phyloP scores from a whole-genome alignment of 106 monocot species.

The Dendrobium catenatum region DNA sequence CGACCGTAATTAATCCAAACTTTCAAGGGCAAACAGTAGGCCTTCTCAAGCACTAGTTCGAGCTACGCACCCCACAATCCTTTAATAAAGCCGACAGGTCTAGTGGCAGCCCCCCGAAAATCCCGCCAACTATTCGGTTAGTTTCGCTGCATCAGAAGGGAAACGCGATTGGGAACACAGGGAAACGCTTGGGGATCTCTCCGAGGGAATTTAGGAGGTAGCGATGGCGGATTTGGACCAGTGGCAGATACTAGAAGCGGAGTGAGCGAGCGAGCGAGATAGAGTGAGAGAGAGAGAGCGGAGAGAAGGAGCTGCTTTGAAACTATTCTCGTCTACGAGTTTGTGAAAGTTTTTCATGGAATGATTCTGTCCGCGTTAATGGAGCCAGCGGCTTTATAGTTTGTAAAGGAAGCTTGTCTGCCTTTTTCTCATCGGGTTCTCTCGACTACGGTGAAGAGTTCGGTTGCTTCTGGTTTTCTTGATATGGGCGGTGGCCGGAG shows the following conservation, averaged over 20 bases:
- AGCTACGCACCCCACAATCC: neutral
- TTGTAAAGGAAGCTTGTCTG: neutral
- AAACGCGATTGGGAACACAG: neutral
- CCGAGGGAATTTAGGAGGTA: slow-evolving; percentile 5
- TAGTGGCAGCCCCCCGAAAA: slow-evolving; percentile 8
- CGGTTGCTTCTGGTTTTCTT: neutral
- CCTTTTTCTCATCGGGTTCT: neutral
- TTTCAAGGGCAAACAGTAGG: neutral
- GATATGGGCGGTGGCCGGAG: slow-evolving; percentile 13
- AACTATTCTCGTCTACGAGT: neutral
- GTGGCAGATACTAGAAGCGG: neutral
- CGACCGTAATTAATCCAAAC: neutral
- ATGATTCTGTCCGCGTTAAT: slow-evolving; percentile 7
- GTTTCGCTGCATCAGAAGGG: neutral
- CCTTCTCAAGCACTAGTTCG: neutral
- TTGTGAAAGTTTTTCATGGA: neutral
- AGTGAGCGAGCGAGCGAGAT: neutral
- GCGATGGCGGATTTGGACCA: neutral
- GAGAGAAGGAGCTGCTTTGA: neutral
- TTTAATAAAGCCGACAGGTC: slow-evolving; percentile 9
- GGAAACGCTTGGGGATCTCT: neutral
- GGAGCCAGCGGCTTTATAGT: neutral
- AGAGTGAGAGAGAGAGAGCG: neutral
- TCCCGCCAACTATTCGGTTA: slow-evolving; percentile 8
- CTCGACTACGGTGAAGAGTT: neutral